These are phyloP conservation scores for Waitea zeae DNA, from an alignment of 1,284 basidiomycete species.

Conservation along the genomic window DNA sequence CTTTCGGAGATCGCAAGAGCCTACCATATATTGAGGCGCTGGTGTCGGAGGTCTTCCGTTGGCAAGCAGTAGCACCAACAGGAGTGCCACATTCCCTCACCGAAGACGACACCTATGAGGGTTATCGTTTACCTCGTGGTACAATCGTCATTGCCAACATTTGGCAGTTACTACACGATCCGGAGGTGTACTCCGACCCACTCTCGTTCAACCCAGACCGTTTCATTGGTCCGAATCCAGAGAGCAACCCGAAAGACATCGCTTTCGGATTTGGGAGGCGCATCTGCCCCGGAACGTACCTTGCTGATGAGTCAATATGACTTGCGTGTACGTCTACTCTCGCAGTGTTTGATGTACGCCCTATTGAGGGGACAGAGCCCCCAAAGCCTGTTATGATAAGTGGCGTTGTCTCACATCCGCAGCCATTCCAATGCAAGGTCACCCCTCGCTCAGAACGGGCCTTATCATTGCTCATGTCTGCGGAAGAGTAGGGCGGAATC, in stretches of 20 bases:
- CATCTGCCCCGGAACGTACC: conserved; percentile 9
- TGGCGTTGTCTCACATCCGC: conserved; percentile 14
- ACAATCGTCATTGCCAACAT: conserved; percentile 13
- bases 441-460: conserved; percentile 14
- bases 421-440: conserved; percentile 15
- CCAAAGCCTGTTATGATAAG: conserved; percentile 8
- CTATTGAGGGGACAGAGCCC: conserved; percentile 9
- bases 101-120: conserved; percentile 14
- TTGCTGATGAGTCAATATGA: conserved; percentile 17
- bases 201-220: conserved; percentile 14
- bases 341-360: conserved; percentile 15
- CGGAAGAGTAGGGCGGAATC: too few species aligned
- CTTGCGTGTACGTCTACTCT: conserved; percentile 14
- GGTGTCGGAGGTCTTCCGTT: conserved; percentile 14
- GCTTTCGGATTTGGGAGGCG: conserved; percentile 15
- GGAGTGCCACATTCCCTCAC: conserved; percentile 12
- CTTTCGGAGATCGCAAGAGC: conserved; percentile 12
- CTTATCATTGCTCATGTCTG: too few species aligned
- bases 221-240: conserved; percentile 10
- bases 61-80: conserved; percentile 12
- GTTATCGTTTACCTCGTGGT: conserved; percentile 14
- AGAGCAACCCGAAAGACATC: conserved; percentile 11
- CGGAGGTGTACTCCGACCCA: conserved; percentile 12
- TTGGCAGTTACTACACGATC: conserved; percentile 14
- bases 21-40: conserved; percentile 16